Percentiles rank a stretch among this genome's conserved stretches.
phyloP scores from a whole-genome alignment of 164 flowering plant species.

The Annona cherimola region DNA sequence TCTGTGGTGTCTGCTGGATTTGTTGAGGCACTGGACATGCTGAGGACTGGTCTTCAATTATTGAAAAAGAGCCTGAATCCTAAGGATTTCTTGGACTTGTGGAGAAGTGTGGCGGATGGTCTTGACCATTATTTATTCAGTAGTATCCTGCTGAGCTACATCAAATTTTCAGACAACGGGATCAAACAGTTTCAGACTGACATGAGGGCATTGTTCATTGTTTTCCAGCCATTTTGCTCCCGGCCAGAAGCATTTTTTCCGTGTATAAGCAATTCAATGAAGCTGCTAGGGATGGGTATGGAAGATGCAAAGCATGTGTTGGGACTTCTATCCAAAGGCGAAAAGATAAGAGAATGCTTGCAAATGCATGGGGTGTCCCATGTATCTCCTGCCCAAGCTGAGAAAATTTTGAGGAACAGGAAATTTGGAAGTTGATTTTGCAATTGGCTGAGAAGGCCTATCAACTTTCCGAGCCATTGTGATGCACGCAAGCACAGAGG shows the following conservation, averaged over 20 bases:
- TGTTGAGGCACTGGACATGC: conserved; percentile 43
- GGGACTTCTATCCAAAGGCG: conserved; percentile 15
- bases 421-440: conserved; percentile 16
- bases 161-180: conserved; percentile 23
- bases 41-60: conserved; percentile 29
- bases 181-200: conserved; percentile 36
- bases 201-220: conserved; percentile 42
- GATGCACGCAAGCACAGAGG: too few species aligned
- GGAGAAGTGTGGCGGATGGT: conserved; percentile 64
- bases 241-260: conserved; percentile 69
- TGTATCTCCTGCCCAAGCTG: conserved; percentile 33
- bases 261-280: conserved; percentile 38
- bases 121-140: conserved; percentile 50
- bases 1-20: conserved; percentile 29
- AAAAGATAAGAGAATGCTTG: conserved; percentile 16
- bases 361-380: conserved; percentile 21
- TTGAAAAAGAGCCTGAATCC: conserved; percentile 33
- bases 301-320: conserved; percentile 26
- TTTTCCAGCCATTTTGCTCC: conserved; percentile 47
- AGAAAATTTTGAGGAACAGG: conserved; percentile 31
- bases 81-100: conserved; percentile 52
- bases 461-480: not conserved
- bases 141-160: conserved; percentile 24
- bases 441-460: not conserved
- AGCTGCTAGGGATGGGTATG: conserved; percentile 32